phyloP scores from a whole-genome alignment of 768 basidiomycete species.

The Naganishia vaughanmartiniae region DNA sequence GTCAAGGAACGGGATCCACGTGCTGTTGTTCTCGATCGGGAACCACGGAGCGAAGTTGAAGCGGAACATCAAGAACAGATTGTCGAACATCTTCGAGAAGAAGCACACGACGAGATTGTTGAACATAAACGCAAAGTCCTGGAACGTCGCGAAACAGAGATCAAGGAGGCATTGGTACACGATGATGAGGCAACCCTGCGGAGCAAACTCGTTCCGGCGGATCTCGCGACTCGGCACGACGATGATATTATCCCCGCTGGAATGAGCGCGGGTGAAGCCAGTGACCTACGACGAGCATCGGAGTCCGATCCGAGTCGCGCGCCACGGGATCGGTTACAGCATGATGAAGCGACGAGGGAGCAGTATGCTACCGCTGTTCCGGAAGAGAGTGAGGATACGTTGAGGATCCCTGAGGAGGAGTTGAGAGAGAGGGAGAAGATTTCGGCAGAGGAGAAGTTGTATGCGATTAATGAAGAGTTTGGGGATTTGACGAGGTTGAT shows the following conservation, averaged over 20 bases:
- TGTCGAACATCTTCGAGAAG: not conserved
- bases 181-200: constrained; percentile 18
- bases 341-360: not conserved
- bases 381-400: constrained; percentile 6
- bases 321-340: not conserved
- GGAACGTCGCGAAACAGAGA: constrained; percentile 25
- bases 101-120: not conserved
- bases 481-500: constrained; percentile 55
- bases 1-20: constrained; percentile 15
- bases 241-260: constrained; percentile 24
- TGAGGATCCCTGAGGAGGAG: not conserved
- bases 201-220: constrained; percentile 18
- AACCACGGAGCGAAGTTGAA: not conserved
- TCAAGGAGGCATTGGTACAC: constrained; percentile 18
- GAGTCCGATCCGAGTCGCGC: not conserved
- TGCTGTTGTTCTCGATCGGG: not conserved
- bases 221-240: constrained; percentile 15
- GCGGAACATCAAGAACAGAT: constrained; percentile 17
- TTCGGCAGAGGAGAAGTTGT: constrained; percentile 58
- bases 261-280: constrained; percentile 1
- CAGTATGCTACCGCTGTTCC: not conserved
- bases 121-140: constrained; percentile 6
- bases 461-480: constrained; percentile 61
- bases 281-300: constrained; percentile 1
- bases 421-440: constrained; percentile 38